Base-by-base conservation (phyloP, 2,329 filamentous ascomycete genomes). In the Cladosporium sp. region DNA sequence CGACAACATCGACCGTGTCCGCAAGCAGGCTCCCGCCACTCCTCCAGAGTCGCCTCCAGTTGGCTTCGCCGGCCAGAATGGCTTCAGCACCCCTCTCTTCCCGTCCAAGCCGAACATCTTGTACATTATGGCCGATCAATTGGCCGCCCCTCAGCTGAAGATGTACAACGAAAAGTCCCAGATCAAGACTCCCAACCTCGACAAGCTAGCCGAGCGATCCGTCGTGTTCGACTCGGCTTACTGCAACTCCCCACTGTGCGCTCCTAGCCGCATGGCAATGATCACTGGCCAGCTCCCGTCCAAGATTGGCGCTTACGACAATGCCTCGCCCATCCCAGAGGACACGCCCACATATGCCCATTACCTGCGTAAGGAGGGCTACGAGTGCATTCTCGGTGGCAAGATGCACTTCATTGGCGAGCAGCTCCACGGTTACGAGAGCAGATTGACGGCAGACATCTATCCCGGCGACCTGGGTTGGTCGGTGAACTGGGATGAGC, bases 391-490 rank as follows among this genome's bases (percentile, higher is more conserved):
- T 5, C 76, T 96, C 59, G 89, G 91, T 4, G 91, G 91, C 55
- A 96, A 96, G 78, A 96, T 96, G 91, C 91, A 96, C 71, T 96
- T 96, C 67, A 86, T 94, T 49, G 91, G 91, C 29, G 91, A 96
- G 66, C 91, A 96, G 72, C 77, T 96, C 53, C 91, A 96, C 67
- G 91, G 91, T 25, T 96, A 95, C 63, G 91, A 96, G 74, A 86
- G 88, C 62, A 83, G 91, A 51, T 77, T 96, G 62, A 96, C 91
- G n/a, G 88, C 85, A 58, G 91, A 96, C 68, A 95, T 96, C 65
- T 96, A 96, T 69, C 91, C 91, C 1, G 91, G 86, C 51, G 91
- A 96, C 65, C 90, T 93, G 64, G 91, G 91, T 56, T 96, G 91
- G 91, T 85, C 85, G 11, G 91, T 95, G 56, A 91, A 95, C 72